These are phyloP conservation scores for Pseudoneurospora amorphoporcata DNA, from an alignment of 495 filamentous ascomycete genomes.

Conservation along the genomic window DNA sequence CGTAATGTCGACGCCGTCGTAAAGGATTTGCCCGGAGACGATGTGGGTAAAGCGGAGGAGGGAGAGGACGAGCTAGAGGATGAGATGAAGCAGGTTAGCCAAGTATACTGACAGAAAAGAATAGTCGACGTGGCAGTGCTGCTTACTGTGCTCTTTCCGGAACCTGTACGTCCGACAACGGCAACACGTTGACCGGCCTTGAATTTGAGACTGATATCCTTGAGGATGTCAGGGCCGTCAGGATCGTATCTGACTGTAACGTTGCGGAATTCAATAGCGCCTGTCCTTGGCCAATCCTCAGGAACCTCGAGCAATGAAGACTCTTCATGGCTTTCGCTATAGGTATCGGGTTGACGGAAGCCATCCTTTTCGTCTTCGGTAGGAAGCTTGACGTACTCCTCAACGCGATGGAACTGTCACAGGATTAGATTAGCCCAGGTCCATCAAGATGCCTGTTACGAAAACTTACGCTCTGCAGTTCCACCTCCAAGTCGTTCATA, in stretches of 20 bases:
- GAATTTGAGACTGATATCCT: conserved; percentile 40
- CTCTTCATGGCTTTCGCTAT: conserved; percentile 15
- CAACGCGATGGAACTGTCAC: conserved; percentile 34
- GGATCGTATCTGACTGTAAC: conserved; percentile 39
- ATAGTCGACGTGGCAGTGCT: not conserved
- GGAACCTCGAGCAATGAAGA: conserved; percentile 15
- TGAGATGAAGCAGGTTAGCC: conserved; percentile 8
- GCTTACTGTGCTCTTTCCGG: conserved; percentile 47
- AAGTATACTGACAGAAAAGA: not conserved
- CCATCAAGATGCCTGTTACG: not conserved
- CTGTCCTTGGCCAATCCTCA: conserved; percentile 36
- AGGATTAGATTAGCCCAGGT: not conserved
- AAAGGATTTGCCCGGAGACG: conserved; percentile 36
- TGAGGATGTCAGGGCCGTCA: conserved; percentile 40
- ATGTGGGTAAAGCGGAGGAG: conserved; percentile 47
- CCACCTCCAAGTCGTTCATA: conserved; percentile 40
- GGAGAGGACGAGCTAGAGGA: conserved; percentile 33
- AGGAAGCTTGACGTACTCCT: conserved; percentile 35
- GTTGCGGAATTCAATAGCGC: conserved; percentile 38
- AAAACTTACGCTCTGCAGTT: conserved; percentile 33
- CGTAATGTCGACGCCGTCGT: conserved; percentile 44
- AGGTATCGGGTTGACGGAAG: not conserved
- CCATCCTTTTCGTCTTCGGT: conserved; percentile 31
- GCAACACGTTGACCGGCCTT: conserved; percentile 44
- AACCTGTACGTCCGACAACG: conserved; percentile 47